phyloP scores from a whole-genome alignment of 2,329 filamentous ascomycete species.

The Alternaria sp. region DNA sequence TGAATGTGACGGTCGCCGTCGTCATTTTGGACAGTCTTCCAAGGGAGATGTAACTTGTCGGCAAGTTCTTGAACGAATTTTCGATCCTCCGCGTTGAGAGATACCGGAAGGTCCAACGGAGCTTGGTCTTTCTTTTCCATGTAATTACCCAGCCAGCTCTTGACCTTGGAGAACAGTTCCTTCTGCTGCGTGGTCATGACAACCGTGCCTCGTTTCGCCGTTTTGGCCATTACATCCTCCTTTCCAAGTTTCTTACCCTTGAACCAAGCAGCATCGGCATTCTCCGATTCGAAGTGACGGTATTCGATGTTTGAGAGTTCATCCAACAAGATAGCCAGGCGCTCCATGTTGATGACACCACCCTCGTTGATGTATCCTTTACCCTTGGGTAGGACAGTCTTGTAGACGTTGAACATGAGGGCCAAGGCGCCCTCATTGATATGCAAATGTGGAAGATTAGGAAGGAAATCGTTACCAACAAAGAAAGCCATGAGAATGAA shows the following conservation, averaged over 20 bases:
- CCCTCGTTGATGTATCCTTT: slow-evolving; percentile 97
- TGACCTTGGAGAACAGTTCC: slow-evolving; percentile 80
- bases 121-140: slow-evolving; percentile 52
- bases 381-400: slow-evolving; percentile 83
- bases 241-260: slow-evolving; percentile 82
- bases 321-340: slow-evolving; percentile 78
- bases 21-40: slow-evolving; percentile 70
- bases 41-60: slow-evolving; percentile 70
- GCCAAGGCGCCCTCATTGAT: slow-evolving; percentile 98
- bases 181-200: slow-evolving; percentile 82
- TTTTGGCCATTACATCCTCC: slow-evolving; percentile 69
- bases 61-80: slow-evolving; percentile 93
- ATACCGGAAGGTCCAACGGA: slow-evolving; percentile 75
- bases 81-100: slow-evolving; percentile 82
- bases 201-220: slow-evolving; percentile 68
- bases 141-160: slow-evolving; percentile 80
- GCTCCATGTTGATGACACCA: slow-evolving; percentile 86
- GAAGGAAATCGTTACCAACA: slow-evolving; percentile 98
- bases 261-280: slow-evolving; percentile 89
- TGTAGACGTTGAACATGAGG: slow-evolving; percentile 98
- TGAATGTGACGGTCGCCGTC: slow-evolving; percentile 72
- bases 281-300: slow-evolving; percentile 90
- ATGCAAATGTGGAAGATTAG: slow-evolving; percentile 92
- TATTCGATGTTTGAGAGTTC: slow-evolving; percentile 89
- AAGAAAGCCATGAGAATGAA: slow-evolving; percentile 99